These are phyloP conservation scores for Gossypium trilobum DNA, from an alignment of 441 rosid genomes.

Conservation along the genomic window DNA sequence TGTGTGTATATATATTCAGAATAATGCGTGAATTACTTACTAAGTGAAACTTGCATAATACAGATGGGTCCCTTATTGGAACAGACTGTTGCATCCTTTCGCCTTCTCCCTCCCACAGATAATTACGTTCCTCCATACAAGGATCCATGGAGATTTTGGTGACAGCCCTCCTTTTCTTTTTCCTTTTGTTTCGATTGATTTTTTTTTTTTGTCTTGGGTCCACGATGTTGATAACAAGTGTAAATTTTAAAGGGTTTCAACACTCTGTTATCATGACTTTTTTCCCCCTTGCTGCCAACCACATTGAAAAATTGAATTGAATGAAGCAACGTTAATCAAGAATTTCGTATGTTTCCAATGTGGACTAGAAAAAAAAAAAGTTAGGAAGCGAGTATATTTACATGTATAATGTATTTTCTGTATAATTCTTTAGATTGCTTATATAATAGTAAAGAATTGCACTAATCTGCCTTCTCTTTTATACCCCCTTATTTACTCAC, in stretches of 20 bases:
- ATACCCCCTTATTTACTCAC: no score
- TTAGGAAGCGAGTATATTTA: neutral
- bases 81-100: slow-evolving; percentile 58
- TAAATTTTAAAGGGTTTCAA: neutral
- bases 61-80: slow-evolving; percentile 78
- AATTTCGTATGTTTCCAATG: neutral
- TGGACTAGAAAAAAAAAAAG: neutral
- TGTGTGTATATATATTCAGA: neutral
- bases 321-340: neutral
- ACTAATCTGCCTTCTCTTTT: neutral
- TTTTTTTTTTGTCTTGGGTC: neutral
- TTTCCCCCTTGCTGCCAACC: neutral
- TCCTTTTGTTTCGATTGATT: neutral
- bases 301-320: neutral
- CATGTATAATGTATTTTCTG: neutral
- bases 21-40: neutral
- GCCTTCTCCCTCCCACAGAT: slow-evolving; percentile 66
- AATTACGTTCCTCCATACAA: slow-evolving; percentile 79
- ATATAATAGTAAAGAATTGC: neutral
- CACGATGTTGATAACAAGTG: neutral
- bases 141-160: slow-evolving; percentile 99
- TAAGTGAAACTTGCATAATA: slow-evolving; percentile 17
- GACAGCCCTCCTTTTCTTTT: slow-evolving; percentile 16
- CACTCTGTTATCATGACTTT: neutral
- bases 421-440: neutral